Evolutionary conservation across 495 filamentous ascomycete genomes (phyloP), one percentile per base, ranked within the genome.

Genomic region (Lindgomyces ingoldianus): DNA sequence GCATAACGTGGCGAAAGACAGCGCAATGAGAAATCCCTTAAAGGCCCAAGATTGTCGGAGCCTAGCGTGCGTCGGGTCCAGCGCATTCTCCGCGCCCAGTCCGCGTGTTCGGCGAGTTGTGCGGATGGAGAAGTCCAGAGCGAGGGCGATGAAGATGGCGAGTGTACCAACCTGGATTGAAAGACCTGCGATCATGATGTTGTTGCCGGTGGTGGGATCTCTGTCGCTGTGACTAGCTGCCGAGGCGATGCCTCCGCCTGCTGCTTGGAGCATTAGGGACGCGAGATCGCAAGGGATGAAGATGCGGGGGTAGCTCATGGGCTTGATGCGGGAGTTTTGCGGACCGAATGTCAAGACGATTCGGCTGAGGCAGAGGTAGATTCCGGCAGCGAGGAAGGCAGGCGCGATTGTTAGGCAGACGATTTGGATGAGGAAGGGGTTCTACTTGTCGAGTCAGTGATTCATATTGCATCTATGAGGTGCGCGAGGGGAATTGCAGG

Each of bases 121-220:
- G 29, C 70, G 70, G 30, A 58, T 21, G 2, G 65, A 70, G 57
- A 76, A 78, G 51, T 75, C 73, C 8, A 30, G 14, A 1, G 70
- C 59, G 24, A 75, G 62, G 39, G 57, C 24, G 12, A 73, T 68
- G 71, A 75, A 78, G 12, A 74, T 55, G 57, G 72, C 60, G 16
- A 76, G 69, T 21, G 72, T 33, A 51, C 76, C 78, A 30, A 87
- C 87, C 79, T 91, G 89, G 73, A 86, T 83, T 6, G 83, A 78
- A 63, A 91, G 88, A 70, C 89, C 88, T 10, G 86, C 81, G 50
- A 91, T 85, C 69, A 89, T 89, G 57, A 87, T 82, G 66, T 87
- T 72, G 73, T 89, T 86, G 18, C 85, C 85, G 10, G 39, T 18
- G 27, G 67, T 64, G 27, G 73, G 57, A 19, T 77, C 70, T 19